Base-by-base conservation (phyloP, 2,329 filamentous ascomycete species). In the Verticillium tricorpus region DNA sequence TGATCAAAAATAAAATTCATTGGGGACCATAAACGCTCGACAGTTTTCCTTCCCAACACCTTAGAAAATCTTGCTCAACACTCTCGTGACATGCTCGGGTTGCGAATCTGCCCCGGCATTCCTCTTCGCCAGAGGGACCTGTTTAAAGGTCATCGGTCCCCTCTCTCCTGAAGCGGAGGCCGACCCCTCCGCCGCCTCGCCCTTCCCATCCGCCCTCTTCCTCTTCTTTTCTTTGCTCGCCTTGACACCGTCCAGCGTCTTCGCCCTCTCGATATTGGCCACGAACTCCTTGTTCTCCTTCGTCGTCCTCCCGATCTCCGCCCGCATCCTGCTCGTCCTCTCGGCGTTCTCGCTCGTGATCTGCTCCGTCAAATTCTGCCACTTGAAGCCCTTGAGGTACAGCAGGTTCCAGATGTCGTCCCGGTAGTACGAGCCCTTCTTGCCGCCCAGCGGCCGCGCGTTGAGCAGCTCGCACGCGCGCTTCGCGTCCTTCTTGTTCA, bases 341-440 rank as follows among this genome's bases (percentile, higher is more conserved):
- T 94, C 91, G 5, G 91, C 91, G 72, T 93, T 92, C 79, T 96
- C 92, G 32, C 89, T 84, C 50, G 89, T 83, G 67, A 94, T 93
- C 76, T 93, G 89, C 73, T 91, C 89, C 61, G 89, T 92, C 65
- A 88, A 74, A 69, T 88, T 81, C 65, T 84, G 80, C 92, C 92
- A 96, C 75, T 94, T 95, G 78, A 95, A 94, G 1, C 90, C 91
- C 65, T 86, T 89, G 65, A 96, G 78, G 71, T 96, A 96, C 64
- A 90, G 83, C 65, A 95, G 78, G 69, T 90, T 93, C 92, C 92
- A 96, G 55, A 96, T 83, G 73, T 96, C 92, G 72, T 96, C 92
- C 68, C 90, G 86, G 77, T 94, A 96, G 72, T 90, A 92, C 57
- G 84, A 85, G 14, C 91, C 85, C 78, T 96, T 96, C 78, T 93